Base-by-base conservation (phyloP, 2,329 filamentous ascomycete species). In the Teratosphaeria nubilosa region DNA sequence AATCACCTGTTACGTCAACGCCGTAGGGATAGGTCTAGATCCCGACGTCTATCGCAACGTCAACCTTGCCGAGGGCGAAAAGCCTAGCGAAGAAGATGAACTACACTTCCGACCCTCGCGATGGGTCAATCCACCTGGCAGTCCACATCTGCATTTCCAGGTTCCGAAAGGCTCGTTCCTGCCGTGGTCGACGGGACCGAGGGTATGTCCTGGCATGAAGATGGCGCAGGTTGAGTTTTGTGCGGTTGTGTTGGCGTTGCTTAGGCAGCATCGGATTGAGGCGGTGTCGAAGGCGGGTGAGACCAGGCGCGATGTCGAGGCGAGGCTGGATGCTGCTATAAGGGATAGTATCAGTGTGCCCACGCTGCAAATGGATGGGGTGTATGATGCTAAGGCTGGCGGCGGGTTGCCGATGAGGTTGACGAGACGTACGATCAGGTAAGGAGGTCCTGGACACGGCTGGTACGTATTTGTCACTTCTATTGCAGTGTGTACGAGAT, bases 141-240 rank as follows among this genome's bases (percentile, higher is more conserved):
- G 59, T 3, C 59, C 56, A 14, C 60, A 62, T 14, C 34, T 58
- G 20, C 52, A 75, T 1, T 69, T 73, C 56, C 68, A 69, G 16
- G 74, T 76, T 0, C 62, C 69, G 0, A 74, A 72, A 48, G 76
- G 76, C 0, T 68, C 70, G 0, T 82, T 75, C 59, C 51, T 76
- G 1, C 74, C 79, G 0, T 83, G 79, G 78, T 76, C 77, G 0
- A 66, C 62, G 3, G 80, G 80, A 0, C 78, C 79, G 11, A 66
- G 80, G 5, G 68, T 77, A 3, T 82, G 80, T 64, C 78, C 79
- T 0, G 80, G 80, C 0, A 73, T 77, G 70, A 81, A 81, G 63
- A 79, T 83, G 73, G 72, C 79, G 1, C 77, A 82, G 67, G 80
- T 82, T 1, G 80, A 83, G 65, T 81, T 82, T 65, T 74, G 76